Evolutionary conservation across 257 asterid genomes (phyloP).

Genomic region (Solanum microdontum): DNA sequence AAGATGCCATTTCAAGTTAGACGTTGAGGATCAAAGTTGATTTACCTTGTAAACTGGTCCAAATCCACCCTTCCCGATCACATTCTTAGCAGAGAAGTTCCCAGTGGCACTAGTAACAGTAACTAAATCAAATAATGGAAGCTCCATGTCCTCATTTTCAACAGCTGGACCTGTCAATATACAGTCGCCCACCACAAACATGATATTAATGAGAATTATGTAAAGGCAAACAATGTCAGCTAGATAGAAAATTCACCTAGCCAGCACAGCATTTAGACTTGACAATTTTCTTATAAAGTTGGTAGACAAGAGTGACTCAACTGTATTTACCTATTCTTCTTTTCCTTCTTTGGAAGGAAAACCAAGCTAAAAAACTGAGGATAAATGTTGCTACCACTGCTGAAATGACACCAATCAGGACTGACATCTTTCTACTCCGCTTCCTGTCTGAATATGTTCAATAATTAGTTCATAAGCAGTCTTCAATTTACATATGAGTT

Average conservation of each 20-base stretch:
- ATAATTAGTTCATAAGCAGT: not conserved
- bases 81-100: not conserved
- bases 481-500: not conserved
- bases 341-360: not conserved
- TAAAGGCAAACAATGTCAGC: not conserved
- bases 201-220: not conserved
- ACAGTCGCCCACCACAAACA: not conserved
- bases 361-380: not conserved
- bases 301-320: not conserved
- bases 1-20: no score
- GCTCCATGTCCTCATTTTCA: not conserved
- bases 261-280: not conserved
- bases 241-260: not conserved
- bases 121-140: not conserved
- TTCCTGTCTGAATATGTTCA: not conserved
- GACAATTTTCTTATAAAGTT: not conserved
- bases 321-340: not conserved
- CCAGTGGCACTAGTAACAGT: not conserved
- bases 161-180: not conserved
- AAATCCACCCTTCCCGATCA: slow-evolving; percentile 5
- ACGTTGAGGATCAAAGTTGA: not conserved
- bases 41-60: not conserved
- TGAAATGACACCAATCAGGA: not conserved
- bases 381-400: not conserved
- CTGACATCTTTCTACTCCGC: not conserved